phyloP scores from a whole-genome alignment of 2,329 filamentous ascomycete genomes.

The Scolecobasidium constrictum region DNA sequence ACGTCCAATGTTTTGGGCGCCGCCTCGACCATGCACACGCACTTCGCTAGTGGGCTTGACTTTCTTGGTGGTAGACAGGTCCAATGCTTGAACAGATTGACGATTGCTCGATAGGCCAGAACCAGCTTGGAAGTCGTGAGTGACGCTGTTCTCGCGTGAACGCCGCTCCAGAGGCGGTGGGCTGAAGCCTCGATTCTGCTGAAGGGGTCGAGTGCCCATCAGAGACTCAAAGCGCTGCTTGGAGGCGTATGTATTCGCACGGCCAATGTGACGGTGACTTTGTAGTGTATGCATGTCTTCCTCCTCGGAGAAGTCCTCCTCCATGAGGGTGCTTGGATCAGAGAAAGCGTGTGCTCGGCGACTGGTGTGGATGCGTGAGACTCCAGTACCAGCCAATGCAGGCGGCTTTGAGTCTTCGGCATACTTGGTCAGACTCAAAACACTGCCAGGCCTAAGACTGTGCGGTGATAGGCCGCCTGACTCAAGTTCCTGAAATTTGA shows the following conservation, averaged over 20 bases:
- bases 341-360: conserved; percentile 11
- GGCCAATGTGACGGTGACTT: neutral
- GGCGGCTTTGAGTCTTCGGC: conserved; percentile 5
- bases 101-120: neutral
- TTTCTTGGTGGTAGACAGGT: conserved; percentile 17
- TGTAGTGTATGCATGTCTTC: neutral
- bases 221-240: neutral
- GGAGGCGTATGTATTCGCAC: neutral
- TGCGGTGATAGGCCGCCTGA: conserved; percentile 14
- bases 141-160: neutral
- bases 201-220: conserved; percentile 12
- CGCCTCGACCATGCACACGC: conserved; percentile 40
- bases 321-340: conserved; percentile 1
- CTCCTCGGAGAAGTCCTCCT: conserved; percentile 3
- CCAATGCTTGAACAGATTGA: neutral
- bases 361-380: neutral
- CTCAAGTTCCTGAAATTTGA: conserved; percentile 31
- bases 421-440: conserved; percentile 9
- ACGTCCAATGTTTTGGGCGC: conserved; percentile 8
- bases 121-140: neutral
- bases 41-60: conserved; percentile 38
- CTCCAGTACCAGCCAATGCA: neutral
- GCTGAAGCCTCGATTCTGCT: conserved; percentile 12
- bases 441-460: neutral
- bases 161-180: neutral